A percentile compares a stretch with the other conserved stretches of the same genome.
Evolutionary conservation across 306 rosid species (phyloP).

Genomic region (Luffa acutangula): DNA sequence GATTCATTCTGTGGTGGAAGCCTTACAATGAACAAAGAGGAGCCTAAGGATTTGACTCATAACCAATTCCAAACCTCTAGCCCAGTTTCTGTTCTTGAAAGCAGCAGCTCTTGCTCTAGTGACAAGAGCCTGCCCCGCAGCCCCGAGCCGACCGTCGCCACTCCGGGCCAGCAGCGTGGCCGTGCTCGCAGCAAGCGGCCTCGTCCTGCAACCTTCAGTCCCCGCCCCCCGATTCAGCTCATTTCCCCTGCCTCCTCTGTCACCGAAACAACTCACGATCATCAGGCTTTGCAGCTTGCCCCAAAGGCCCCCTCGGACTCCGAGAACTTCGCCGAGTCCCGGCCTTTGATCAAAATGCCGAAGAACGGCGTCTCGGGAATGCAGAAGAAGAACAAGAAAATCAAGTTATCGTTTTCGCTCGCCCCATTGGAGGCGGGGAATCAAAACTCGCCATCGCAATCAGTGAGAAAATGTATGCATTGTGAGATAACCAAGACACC

Average conservation of each 20-base stretch:
- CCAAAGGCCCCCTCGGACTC: conserved; percentile 37
- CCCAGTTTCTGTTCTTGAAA: conserved; percentile 92
- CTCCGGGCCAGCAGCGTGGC: conserved; percentile 42
- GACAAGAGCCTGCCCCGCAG: conserved; percentile 41
- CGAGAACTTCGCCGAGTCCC: conserved; percentile 79
- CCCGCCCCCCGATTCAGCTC: conserved; percentile 62
- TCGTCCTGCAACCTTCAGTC: conserved; percentile 81
- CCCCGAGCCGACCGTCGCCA: conserved; percentile 35
- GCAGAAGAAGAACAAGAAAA: conserved; percentile 40
- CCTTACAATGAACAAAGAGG: conserved; percentile 62
- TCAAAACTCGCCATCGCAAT: conserved; percentile 30
- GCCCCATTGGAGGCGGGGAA: conserved; percentile 26
- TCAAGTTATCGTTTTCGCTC: conserved; percentile 36
- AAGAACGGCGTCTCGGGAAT: conserved; percentile 18
- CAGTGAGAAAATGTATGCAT: conserved; percentile 88
- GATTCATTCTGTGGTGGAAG: conserved; percentile 79
- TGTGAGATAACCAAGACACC: conserved; percentile 99
- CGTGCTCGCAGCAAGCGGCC: conserved; percentile 99
- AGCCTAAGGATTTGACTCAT: conserved; percentile 31
- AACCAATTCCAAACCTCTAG: conserved; percentile 74
- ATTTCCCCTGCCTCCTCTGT: conserved; percentile 81
- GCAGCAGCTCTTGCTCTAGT: conserved; percentile 82
- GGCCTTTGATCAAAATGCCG: conserved; percentile 26
- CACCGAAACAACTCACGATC: conserved; percentile 36
- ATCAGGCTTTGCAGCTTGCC: conserved; percentile 11